Percentiles rank a stretch among this genome's conserved stretches.
Evolutionary conservation across 331 rosid genomes (phyloP).

Genomic region (Malus hybrid): DNA sequence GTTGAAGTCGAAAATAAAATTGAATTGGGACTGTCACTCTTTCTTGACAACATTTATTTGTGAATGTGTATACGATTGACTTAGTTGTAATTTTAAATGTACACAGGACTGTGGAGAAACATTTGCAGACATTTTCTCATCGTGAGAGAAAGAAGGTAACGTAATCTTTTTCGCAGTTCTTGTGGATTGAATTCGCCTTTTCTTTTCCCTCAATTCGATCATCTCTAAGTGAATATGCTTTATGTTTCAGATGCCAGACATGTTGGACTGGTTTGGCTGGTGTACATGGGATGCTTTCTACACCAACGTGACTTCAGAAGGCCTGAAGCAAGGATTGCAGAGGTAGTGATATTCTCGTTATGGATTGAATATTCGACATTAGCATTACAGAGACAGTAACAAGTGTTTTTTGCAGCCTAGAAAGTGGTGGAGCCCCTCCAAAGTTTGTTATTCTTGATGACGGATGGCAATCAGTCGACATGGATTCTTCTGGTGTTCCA

Average conservation of each 20-base stretch:
- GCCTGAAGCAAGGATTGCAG: slow-evolving; percentile 63
- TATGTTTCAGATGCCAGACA: slow-evolving; percentile 73
- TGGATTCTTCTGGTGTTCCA: slow-evolving; percentile 43
- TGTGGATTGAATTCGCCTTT: neutral
- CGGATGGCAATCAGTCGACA: slow-evolving; percentile 76
- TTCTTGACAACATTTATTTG: neutral
- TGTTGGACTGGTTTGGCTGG: slow-evolving; percentile 92
- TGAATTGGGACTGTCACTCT: neutral
- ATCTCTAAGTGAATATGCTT: neutral
- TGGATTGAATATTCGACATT: neutral
- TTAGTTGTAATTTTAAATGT: slow-evolving; percentile 3
- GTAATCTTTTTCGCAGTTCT: neutral
- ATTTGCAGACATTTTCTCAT: slow-evolving; percentile 69
- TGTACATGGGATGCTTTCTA: slow-evolving; percentile 94
- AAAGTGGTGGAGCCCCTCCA: slow-evolving; percentile 69
- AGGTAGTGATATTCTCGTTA: slow-evolving; percentile 33
- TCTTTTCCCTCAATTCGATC: neutral
- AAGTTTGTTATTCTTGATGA: slow-evolving; percentile 82
- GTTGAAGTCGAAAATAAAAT: neutral
- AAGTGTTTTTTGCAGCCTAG: slow-evolving; percentile 39
- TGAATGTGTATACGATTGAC: neutral
- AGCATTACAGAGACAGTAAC: neutral
- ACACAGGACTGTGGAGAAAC: slow-evolving; percentile 71
- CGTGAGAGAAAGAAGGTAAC: slow-evolving; percentile 79
- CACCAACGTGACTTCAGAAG: slow-evolving; percentile 61